phyloP scores from a whole-genome alignment of 768 basidiomycete species.

The Pleurotus tuber-regium region DNA sequence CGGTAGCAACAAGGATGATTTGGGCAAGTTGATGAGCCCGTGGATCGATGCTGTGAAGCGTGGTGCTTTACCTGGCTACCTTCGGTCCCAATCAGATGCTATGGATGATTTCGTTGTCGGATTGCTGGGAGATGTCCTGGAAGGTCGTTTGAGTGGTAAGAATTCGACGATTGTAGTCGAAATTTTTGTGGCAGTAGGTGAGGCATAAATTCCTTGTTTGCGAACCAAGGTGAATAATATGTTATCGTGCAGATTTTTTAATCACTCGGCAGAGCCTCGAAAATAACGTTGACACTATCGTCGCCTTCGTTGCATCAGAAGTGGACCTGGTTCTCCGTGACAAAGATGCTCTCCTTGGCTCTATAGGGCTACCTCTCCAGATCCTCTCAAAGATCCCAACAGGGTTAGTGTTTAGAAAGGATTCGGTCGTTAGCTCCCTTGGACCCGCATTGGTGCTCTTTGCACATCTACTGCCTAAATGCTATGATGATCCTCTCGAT shows the following conservation, averaged over 20 bases:
- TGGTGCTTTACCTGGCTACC: slow-evolving; percentile 38
- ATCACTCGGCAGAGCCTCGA: slow-evolving; percentile 31
- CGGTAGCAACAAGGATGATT: slow-evolving; percentile 12
- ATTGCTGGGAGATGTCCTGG: slow-evolving; percentile 37
- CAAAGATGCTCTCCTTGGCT: slow-evolving; percentile 17
- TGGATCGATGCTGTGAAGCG: slow-evolving; percentile 41
- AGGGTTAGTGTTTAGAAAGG: slow-evolving; percentile 21
- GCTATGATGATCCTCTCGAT: slow-evolving; percentile 12
- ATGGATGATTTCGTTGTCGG: slow-evolving; percentile 42
- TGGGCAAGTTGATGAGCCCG: slow-evolving; percentile 20
- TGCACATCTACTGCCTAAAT: slow-evolving; percentile 44
- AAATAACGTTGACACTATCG: slow-evolving; percentile 29
- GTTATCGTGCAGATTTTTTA: slow-evolving; percentile 29
- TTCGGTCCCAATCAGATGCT: slow-evolving; percentile 41
- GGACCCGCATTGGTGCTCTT: slow-evolving; percentile 47
- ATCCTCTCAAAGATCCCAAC: slow-evolving; percentile 32
- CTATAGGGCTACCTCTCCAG: slow-evolving; percentile 27
- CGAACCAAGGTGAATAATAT: too few relatives aligned
- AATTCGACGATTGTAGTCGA: slow-evolving; percentile 33
- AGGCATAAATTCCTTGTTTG: too few relatives aligned
- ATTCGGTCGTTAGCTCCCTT: slow-evolving; percentile 19
- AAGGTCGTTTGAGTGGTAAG: slow-evolving; percentile 19
- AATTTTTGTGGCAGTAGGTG: slow-evolving; percentile 42
- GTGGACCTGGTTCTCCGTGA: slow-evolving; percentile 32
- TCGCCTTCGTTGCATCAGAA: slow-evolving; percentile 32